Evolutionary conservation across 345 rosid genomes (phyloP).

Genomic region (Camelina hispida): DNA sequence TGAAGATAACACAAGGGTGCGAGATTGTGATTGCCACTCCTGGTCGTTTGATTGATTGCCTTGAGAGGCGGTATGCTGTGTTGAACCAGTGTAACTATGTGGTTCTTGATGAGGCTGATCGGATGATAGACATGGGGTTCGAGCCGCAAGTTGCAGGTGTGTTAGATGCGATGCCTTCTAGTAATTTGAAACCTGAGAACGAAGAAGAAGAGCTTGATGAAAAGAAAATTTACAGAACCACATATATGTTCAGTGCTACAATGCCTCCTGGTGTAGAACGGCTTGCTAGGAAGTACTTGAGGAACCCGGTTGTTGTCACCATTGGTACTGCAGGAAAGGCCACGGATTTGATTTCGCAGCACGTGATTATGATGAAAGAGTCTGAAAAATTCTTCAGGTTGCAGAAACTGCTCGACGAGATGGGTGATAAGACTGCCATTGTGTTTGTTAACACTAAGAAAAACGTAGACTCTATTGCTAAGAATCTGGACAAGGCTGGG

Average conservation of each 20-base stretch:
- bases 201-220: conserved; percentile 97
- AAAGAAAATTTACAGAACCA: conserved; percentile 88
- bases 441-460: conserved; percentile 94
- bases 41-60: conserved; percentile 85
- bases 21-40: conserved; percentile 97
- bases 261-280: conserved; percentile 97
- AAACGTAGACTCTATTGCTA: conserved; percentile 76
- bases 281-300: conserved; percentile 90
- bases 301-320: conserved; percentile 95
- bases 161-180: conserved; percentile 93
- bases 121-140: conserved; percentile 97
- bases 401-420: conserved; percentile 82
- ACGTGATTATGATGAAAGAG: conserved; percentile 88
- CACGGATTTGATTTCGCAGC: conserved; percentile 86
- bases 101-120: conserved; percentile 98
- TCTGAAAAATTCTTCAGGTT: conserved; percentile 72
- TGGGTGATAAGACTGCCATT: conserved; percentile 85
- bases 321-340: conserved; percentile 98
- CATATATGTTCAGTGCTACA: conserved; percentile 98
- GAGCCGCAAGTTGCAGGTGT: conserved; percentile 94
- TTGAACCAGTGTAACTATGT: conserved; percentile 93
- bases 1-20: conserved; percentile 91
- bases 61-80: conserved; percentile 91
- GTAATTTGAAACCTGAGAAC: conserved; percentile 91
- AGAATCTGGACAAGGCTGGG: conserved; percentile 84